Evolutionary conservation across 2,329 filamentous ascomycete species (phyloP).

Genomic region (Pseudogymnoascus sp.): DNA sequence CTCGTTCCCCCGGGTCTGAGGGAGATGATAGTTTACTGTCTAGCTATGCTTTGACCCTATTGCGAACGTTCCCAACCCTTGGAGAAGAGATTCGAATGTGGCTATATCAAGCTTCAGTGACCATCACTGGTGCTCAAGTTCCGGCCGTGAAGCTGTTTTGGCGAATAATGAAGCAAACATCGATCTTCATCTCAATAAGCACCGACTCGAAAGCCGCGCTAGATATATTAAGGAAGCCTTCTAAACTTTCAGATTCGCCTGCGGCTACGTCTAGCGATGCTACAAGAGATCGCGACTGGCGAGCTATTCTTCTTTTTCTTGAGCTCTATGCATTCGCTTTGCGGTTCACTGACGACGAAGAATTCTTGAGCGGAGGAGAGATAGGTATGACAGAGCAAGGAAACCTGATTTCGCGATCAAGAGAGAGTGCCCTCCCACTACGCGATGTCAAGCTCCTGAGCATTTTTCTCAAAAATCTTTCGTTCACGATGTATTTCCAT

Average conservation of each 20-base stretch:
- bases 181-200: conserved; percentile 49
- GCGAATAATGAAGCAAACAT: conserved; percentile 54
- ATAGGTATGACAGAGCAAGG: conserved; percentile 32
- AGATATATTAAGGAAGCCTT: conserved; percentile 33
- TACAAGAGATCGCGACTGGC: conserved; percentile 58
- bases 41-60: conserved; percentile 76
- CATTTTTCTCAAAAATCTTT: conserved; percentile 80
- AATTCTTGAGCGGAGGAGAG: conserved; percentile 66
- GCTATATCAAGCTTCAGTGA: conserved; percentile 62
- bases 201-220: conserved; percentile 52
- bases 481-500: conserved; percentile 83
- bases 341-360: conserved; percentile 90
- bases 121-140: conserved; percentile 30
- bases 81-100: conserved; percentile 93
- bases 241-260: conserved; percentile 9
- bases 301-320: conserved; percentile 79
- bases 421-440: conserved; percentile 61
- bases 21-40: conserved; percentile 66
- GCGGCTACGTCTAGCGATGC: conserved; percentile 11
- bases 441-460: conserved; percentile 67
- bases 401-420: conserved; percentile 41
- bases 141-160: conserved; percentile 81
- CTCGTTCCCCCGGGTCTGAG: conserved; percentile 19
- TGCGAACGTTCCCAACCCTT: conserved; percentile 74
- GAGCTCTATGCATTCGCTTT: conserved; percentile 91